phyloP scores from a whole-genome alignment of 2,329 filamentous ascomycete species.

The Graphilbum ipis-grandicollis region DNA sequence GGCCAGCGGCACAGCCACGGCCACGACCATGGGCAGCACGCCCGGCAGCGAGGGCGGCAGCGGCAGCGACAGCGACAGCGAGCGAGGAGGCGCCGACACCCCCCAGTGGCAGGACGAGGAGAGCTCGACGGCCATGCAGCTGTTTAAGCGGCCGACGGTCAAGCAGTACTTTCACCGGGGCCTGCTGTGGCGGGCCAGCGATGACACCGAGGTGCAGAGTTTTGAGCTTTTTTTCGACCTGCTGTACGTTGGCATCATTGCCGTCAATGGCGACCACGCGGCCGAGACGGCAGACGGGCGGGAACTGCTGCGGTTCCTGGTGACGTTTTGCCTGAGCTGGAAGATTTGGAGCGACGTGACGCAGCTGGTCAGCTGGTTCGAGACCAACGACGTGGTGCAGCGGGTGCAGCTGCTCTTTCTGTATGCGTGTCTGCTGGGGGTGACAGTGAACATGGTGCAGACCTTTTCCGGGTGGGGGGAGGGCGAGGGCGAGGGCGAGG shows the following conservation, averaged over 20 bases:
- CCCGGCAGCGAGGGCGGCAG: slow-evolving; percentile 12
- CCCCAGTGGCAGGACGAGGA: slow-evolving; percentile 10
- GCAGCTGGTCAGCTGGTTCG: slow-evolving; percentile 41
- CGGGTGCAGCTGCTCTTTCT: slow-evolving; percentile 41
- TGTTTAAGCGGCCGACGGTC: slow-evolving; percentile 41
- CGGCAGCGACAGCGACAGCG: slow-evolving; percentile 8
- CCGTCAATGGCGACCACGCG: slow-evolving; percentile 43
- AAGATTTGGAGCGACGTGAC: slow-evolving; percentile 47
- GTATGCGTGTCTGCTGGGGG: slow-evolving; percentile 41
- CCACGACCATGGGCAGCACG: not conserved
- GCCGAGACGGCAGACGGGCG: slow-evolving; percentile 35
- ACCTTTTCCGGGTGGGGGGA: slow-evolving; percentile 25
- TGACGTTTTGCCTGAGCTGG: slow-evolving; percentile 45
- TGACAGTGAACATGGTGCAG: slow-evolving; percentile 44
- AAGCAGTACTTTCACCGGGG: slow-evolving; percentile 51
- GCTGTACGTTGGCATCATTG: slow-evolving; percentile 46
- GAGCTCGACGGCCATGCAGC: slow-evolving; percentile 28
- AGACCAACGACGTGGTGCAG: slow-evolving; percentile 42
- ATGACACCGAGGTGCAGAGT: slow-evolving; percentile 40
- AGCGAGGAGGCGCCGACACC: slow-evolving; percentile 2
- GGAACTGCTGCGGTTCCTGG: slow-evolving; percentile 39
- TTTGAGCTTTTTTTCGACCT: slow-evolving; percentile 51
- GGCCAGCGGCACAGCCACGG: not conserved
- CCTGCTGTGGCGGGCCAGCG: slow-evolving; percentile 41
- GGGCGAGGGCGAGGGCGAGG: not conserved